phyloP scores from a whole-genome alignment of 2,329 filamentous ascomycete genomes.

The Pyricularia sp. region DNA sequence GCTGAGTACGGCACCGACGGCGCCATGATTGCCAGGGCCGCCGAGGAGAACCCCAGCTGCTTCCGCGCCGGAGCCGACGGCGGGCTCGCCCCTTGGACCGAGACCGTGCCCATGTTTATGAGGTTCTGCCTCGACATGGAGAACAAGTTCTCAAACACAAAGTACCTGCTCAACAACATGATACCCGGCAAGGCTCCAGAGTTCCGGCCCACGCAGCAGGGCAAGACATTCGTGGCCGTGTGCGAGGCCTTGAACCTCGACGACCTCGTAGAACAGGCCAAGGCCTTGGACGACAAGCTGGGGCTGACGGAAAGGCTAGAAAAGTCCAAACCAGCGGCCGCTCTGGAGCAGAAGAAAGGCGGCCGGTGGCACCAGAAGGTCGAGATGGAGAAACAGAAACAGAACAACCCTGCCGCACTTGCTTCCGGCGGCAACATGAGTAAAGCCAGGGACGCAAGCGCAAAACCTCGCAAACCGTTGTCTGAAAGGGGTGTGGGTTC shows the following conservation, averaged over 20 bases:
- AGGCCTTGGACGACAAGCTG: conserved; percentile 53
- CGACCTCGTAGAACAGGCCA: conserved; percentile 54
- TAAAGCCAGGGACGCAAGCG: conserved; percentile 22
- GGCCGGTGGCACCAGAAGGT: conserved; percentile 12
- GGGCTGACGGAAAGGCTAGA: conserved; percentile 34
- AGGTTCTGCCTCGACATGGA: conserved; percentile 63
- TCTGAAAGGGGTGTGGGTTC: conserved; percentile 19
- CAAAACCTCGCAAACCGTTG: conserved; percentile 11
- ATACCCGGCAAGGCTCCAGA: conserved; percentile 67
- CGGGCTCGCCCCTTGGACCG: conserved; percentile 63
- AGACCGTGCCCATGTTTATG: conserved; percentile 71
- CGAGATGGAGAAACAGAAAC: conserved; percentile 21
- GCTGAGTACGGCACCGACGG: conserved; percentile 79
- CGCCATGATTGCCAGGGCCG: conserved; percentile 92
- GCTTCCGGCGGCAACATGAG: conserved; percentile 36
- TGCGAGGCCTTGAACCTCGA: conserved; percentile 54
- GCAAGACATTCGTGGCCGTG: conserved; percentile 62
- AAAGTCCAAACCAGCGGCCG: conserved; percentile 31
- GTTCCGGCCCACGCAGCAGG: conserved; percentile 51
- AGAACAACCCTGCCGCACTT: conserved; percentile 28
- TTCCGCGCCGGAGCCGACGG: conserved; percentile 65
- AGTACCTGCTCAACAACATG: conserved; percentile 78
- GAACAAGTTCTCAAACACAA: conserved; percentile 88
- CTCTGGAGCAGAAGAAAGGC: conserved; percentile 8
- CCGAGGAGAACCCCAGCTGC: conserved; percentile 83